Evolutionary conservation across 2,329 filamentous ascomycete species (phyloP).

Genomic region (Colletotrichum acutatum): DNA sequence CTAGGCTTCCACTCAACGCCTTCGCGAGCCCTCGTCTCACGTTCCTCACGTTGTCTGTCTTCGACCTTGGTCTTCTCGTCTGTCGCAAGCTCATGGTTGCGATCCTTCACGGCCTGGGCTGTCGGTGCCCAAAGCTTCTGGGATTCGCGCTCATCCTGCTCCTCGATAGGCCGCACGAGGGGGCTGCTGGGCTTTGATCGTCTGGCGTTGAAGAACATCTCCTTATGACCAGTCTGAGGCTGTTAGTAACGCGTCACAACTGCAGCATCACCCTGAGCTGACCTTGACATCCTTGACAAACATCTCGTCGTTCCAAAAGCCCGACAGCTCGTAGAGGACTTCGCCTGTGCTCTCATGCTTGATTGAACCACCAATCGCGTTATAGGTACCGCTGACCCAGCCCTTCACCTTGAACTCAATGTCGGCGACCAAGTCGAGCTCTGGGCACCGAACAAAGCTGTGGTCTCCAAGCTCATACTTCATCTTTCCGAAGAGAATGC

Average conservation of each 20-base stretch:
- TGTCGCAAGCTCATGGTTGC: constrained; percentile 89
- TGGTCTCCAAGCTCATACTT: constrained; percentile 98
- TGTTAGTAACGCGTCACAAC: neutral
- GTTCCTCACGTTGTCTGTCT: constrained; percentile 90
- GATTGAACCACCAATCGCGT: constrained; percentile 92
- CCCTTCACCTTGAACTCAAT: constrained; percentile 99
- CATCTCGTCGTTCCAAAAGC: constrained; percentile 96
- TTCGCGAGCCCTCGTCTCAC: constrained; percentile 80
- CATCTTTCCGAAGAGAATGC: constrained; percentile 98
- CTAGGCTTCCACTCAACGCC: constrained; percentile 88
- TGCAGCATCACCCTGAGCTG: constrained; percentile 43
- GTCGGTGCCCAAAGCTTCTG: constrained; percentile 88
- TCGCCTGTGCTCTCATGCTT: constrained; percentile 90
- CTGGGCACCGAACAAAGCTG: constrained; percentile 91
- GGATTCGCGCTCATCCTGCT: constrained; percentile 92
- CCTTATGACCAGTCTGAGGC: constrained; percentile 83
- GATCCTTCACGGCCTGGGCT: constrained; percentile 81
- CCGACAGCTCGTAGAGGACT: constrained; percentile 88
- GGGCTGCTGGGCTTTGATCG: constrained; percentile 82
- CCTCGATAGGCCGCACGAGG: constrained; percentile 78
- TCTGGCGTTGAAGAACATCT: constrained; percentile 88
- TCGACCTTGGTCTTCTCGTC: constrained; percentile 98
- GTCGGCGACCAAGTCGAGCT: constrained; percentile 86
- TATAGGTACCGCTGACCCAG: constrained; percentile 96
- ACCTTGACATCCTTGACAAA: constrained; percentile 85